Base-by-base conservation (phyloP, 1,139 yeast genomes). In the Debaryomycetaceae sp. region DNA sequence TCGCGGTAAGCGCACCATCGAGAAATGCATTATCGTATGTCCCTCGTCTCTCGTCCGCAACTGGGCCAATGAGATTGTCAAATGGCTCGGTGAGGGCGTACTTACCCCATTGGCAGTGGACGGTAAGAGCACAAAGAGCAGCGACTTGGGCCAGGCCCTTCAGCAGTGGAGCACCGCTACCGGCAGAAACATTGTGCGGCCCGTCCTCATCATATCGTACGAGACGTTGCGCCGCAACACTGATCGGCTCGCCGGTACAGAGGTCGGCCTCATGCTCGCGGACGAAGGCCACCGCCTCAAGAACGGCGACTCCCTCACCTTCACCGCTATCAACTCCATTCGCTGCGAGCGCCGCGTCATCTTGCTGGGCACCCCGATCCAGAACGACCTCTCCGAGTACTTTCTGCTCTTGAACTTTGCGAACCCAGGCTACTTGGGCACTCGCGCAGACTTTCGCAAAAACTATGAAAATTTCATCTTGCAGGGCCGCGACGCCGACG, bases 221-320 rank as follows among this genome's bases (percentile, higher is more conserved):
- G 99, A 90, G 47, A 90, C 98, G 0, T 61, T 90, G 31, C 65
- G 99, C 43, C 64, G 95, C 41, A 86, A 92, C 49, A 85, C 83
- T 4, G 87, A 73, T 22, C 77, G 75, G 34, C 59, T 90, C 30
- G 74, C 76, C 13, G 77, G 77, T 15, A 74, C 92, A 10, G 90
- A 83, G 39, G 79, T 90, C 20, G 99, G 99, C 0, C 59, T 90
- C 25, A 62, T 90, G 59, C 58, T 90, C 25, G 95, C 97, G 4
- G 99, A 90, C 48, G 99, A 90, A 54, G 99, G 98, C 6, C 99
- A 90, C 52, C 64, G 98, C 35, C 64, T 90, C 43, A 90, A 90
- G 47, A 90, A 92, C 50, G 95, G 95, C 16, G 98, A 90, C 23
- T 86, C 96, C 0, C 68, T 81, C 33, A 92, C 98, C 0, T 90